Base-by-base conservation (phyloP, 257 asterid genomes). In the Ophiorrhiza pumila region DNA sequence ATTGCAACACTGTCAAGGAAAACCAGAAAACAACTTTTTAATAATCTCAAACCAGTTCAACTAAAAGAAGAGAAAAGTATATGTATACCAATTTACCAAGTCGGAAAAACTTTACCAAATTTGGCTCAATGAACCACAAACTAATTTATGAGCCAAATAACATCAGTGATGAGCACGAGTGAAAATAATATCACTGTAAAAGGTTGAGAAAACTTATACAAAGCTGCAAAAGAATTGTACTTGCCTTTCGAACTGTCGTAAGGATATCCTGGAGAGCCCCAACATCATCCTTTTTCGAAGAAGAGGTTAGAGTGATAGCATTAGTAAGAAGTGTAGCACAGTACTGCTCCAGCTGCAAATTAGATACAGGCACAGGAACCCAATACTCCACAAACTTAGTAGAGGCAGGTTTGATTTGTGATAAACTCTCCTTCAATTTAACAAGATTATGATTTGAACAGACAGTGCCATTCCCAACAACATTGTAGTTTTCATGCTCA, bases 281-380 rank as follows among this genome's bases (percentile, higher is more conserved):
- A 68, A 88, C 83, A 69, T 69, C 73, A 79, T 91, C 96, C 75
- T 56, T 86, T 77, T 74, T 84, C 23, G 80, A 74, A 79, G 79
- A 72, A 74, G 97, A 88, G 80, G 87, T 67, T 59, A 95, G 97
- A 77, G 73, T 77, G 67, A 68, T 71, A 57, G 82, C 69, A 60
- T 85, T 83, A 31, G 88, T 68, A 79, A 87, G 89, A 77, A 95
- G 90, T 34, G 88, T 80, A 63, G 74, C 85, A 81, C 98, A 95
- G 80, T 91, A 91, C 76, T 81, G 91, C 80, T 95, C 98, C 69
- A 95, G 91, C 85, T 95, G 99, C 81, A 82, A 75, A 77, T 88
- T 86, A 61, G 98, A 90, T 71, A 92, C 72, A 77, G 87, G 87
- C 75, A 81, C 90, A 22, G 99, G 99, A 76, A 92, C 79, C 99